phyloP scores from a whole-genome alignment of 2,329 filamentous ascomycete genomes.

The Nannizziopsis barbatae region DNA sequence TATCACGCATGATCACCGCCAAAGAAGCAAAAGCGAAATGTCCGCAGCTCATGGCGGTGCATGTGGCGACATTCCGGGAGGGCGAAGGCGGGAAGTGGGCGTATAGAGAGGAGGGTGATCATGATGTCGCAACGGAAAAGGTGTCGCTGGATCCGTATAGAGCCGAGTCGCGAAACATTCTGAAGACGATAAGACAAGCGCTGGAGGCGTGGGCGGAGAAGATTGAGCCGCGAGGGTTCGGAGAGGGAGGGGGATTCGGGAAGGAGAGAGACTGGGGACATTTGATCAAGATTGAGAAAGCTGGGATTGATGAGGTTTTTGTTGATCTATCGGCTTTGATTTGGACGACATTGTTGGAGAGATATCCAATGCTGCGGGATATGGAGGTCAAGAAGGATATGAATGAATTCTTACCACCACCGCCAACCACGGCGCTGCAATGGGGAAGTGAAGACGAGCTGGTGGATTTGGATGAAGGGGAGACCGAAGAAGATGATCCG shows the following conservation, averaged over 20 bases:
- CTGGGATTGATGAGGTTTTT: slow-evolving; percentile 91
- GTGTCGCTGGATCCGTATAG: slow-evolving; percentile 90
- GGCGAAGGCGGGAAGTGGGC: slow-evolving; percentile 77
- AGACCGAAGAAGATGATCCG: slow-evolving; percentile 66
- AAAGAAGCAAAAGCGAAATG: slow-evolving; percentile 78
- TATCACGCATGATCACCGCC: slow-evolving; percentile 67
- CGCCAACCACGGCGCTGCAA: slow-evolving; percentile 61
- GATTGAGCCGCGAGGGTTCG: slow-evolving; percentile 12
- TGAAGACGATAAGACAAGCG: slow-evolving; percentile 63
- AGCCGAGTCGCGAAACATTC: slow-evolving; percentile 68
- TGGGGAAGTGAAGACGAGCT: slow-evolving; percentile 70
- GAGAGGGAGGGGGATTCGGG: slow-evolving; percentile 13
- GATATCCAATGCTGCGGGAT: slow-evolving; percentile 59
- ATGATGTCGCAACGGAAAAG: slow-evolving; percentile 76
- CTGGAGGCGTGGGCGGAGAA: slow-evolving; percentile 42
- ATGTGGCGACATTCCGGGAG: slow-evolving; percentile 90
- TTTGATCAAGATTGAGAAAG: slow-evolving; percentile 66
- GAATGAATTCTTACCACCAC: slow-evolving; percentile 59
- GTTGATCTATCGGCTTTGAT: slow-evolving; percentile 80
- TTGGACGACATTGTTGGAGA: slow-evolving; percentile 59
- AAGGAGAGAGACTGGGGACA: slow-evolving; percentile 18
- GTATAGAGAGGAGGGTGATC: slow-evolving; percentile 70
- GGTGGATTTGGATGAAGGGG: slow-evolving; percentile 60
- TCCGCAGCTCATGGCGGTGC: slow-evolving; percentile 71
- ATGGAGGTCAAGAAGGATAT: slow-evolving; percentile 47